Evolutionary conservation across 2,329 filamentous ascomycete species (phyloP), one percentile per base, ranked within the genome.

Genomic region (Trichoderma sp.): DNA sequence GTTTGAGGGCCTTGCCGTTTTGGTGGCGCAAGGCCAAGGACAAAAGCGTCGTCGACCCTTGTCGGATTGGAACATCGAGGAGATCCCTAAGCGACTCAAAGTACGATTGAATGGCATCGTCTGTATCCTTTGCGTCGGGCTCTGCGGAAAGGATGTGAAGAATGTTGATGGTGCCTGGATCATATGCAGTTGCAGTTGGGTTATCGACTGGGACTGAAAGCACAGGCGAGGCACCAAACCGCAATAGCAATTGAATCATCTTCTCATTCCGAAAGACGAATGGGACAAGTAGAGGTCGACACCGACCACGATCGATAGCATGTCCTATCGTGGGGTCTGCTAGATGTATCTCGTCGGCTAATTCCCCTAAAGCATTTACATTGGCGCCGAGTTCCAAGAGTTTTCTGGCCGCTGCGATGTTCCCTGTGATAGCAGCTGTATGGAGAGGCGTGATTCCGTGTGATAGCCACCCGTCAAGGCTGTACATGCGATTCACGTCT

Each of bases 91-190:
- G 52, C 14, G 14, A 30, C 2, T 17, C 17, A n/a, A 62, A 65
- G 17, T 57, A 55, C 19, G 28, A 34, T 39, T 9, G 19, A 12
- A 17, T 41, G 19, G 12, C 19, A n/a, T 19, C 6, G 3, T 65
- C 6, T 5, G 1, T 30, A 21, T 17, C 39, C 3, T 14, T 7
- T 34, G 41, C 43, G 3, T 7, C 34, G 5, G 52, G 3, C 3
- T 39, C 19, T 7, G 65, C 54, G 15, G 65, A 63, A 14, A 67
- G 19, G 14, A 67, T 19, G 12, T 67, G 65, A n/a, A 64, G 57
- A 47, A 67, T 9, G 39, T 44, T 64, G 21, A 66, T 59, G 30
- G 5, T 21, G 15, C 62, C 34, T 5, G 17, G 19, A 1, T 24
- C 64, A 26, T 14, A 10, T 12, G 12, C 14, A 21, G 21, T 26